These are phyloP conservation scores for Leishmania amazonensis DNA, from an alignment of 208 protist species.

Conservation along the genomic window DNA sequence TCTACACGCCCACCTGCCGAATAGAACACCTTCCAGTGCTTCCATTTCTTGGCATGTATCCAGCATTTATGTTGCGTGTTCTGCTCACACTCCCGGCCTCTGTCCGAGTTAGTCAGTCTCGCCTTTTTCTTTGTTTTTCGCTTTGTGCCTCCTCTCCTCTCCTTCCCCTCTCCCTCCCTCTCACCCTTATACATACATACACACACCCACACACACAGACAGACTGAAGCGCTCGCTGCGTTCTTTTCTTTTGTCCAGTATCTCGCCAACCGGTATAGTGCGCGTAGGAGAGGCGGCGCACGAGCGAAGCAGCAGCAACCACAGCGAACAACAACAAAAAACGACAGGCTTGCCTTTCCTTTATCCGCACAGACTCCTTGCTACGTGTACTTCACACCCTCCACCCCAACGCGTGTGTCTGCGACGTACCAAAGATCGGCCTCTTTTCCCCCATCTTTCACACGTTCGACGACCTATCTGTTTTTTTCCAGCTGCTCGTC, in stretches of 20 bases:
- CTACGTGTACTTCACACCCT: not conserved
- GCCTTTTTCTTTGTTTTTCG: too few relatives aligned
- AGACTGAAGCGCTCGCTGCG: not conserved
- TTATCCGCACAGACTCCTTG: not conserved
- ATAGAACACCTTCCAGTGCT: not conserved
- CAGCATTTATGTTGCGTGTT: too few relatives aligned
- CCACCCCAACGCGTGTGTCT: not conserved
- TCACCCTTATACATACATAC: too few relatives aligned
- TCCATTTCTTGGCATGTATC: too few relatives aligned
- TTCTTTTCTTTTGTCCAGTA: not conserved
- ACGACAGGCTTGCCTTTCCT: not conserved
- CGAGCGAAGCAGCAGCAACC: not conserved
- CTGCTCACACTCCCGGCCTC: too few relatives aligned
- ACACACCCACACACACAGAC: too few relatives aligned
- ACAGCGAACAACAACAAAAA: not conserved
- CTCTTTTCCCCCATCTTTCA: not conserved
- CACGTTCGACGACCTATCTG: not conserved
- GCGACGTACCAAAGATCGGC: not conserved
- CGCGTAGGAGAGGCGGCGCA: too few relatives aligned
- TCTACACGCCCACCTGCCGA: not conserved
- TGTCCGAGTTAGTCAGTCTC: too few relatives aligned
- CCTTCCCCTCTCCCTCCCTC: too few relatives aligned
- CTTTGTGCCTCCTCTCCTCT: not conserved
- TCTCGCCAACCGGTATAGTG: not conserved
- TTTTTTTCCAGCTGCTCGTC: not conserved